phyloP scores from a whole-genome alignment of 257 asterid genomes.

The Schizonepeta tenuifolia region DNA sequence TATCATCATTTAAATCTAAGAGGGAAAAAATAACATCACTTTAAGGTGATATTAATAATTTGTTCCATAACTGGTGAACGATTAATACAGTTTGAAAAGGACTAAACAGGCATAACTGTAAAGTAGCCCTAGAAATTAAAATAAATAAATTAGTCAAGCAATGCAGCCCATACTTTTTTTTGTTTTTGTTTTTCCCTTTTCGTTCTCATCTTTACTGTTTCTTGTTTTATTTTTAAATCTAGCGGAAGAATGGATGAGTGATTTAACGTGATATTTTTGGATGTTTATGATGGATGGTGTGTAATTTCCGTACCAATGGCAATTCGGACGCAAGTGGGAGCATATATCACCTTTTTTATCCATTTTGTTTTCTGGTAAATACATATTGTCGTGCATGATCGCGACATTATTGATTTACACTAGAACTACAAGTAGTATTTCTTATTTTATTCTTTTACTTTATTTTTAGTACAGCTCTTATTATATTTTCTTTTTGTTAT shows the following conservation, averaged over 20 bases:
- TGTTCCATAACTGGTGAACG: not conserved
- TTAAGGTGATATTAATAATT: not conserved
- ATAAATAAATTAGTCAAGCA: not conserved
- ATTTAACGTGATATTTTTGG: not conserved
- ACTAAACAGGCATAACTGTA: not conserved
- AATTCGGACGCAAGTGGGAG: not conserved
- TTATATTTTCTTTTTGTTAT: too few species aligned
- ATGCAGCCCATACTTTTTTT: not conserved
- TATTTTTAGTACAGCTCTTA: too few species aligned
- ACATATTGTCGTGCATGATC: not conserved
- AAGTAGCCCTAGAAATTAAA: not conserved
- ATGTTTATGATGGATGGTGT: not conserved
- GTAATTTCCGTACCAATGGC: not conserved
- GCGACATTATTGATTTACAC: not conserved
- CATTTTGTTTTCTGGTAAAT: not conserved
- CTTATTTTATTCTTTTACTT: not conserved
- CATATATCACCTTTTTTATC: not conserved
- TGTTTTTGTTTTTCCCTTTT: too few species aligned
- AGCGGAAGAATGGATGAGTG: not conserved
- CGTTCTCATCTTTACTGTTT: not conserved
- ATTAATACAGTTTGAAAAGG: not conserved
- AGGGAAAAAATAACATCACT: not conserved
- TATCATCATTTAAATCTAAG: not conserved
- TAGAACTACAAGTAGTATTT: not conserved
- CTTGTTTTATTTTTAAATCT: not conserved